Conservation (phyloP, 2,329 filamentous ascomycete species). For the Aspergillus jensenii region DNA sequence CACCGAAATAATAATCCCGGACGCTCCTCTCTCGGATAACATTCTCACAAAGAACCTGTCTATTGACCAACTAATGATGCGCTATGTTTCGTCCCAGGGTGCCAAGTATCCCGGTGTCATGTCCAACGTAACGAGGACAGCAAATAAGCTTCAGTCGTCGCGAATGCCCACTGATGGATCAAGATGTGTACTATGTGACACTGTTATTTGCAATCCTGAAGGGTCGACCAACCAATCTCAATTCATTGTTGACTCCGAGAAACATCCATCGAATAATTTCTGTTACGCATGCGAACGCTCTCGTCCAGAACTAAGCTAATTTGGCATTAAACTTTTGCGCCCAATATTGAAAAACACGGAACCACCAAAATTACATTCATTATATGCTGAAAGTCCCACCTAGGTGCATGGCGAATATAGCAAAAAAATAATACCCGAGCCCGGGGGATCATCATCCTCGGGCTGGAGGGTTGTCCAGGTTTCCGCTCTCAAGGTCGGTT, state of each 20-base stretch:
- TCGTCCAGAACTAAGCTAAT: conserved; percentile 27
- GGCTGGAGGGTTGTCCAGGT: conserved; percentile 22
- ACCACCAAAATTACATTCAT: not conserved
- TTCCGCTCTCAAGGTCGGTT: conserved; percentile 32
- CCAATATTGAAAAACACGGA: not conserved
- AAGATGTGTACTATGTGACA: conserved; percentile 67
- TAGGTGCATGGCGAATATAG: not conserved
- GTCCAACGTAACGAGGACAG: conserved; percentile 90
- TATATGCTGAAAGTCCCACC: not conserved
- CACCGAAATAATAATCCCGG: conserved; percentile 46
- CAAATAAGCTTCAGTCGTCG: conserved; percentile 68
- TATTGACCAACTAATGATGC: conserved; percentile 85
- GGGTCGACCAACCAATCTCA: conserved; percentile 58
- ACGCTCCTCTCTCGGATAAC: conserved; percentile 37
- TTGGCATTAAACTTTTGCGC: conserved; percentile 6
- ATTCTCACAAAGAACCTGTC: conserved; percentile 61
- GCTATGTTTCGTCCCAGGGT: conserved; percentile 86
- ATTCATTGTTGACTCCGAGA: conserved; percentile 43
- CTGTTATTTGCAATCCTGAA: conserved; percentile 63
- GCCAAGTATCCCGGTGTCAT: conserved; percentile 86
- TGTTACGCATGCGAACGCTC: conserved; percentile 49
- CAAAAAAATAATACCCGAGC: conserved; percentile 9
- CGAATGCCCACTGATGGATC: conserved; percentile 29
- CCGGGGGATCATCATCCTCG: conserved; percentile 13
- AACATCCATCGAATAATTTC: conserved; percentile 50